These are phyloP conservation scores for Cercospora sojina DNA, from an alignment of 2,329 filamentous ascomycete genomes.

Conservation along the genomic window DNA sequence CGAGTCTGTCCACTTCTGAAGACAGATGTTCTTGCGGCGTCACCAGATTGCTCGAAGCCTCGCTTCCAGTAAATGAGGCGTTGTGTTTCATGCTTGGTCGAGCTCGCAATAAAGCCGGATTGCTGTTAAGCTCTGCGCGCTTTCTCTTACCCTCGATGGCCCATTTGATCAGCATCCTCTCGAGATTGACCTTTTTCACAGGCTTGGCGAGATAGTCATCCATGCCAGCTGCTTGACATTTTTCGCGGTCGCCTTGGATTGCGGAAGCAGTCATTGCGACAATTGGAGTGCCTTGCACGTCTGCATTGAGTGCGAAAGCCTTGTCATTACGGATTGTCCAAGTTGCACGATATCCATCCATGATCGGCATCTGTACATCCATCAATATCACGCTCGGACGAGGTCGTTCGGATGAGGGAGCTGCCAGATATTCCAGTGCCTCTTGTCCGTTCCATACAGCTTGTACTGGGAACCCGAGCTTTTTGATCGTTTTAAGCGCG, in stretches of 20 bases:
- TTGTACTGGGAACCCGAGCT: conserved; percentile 68
- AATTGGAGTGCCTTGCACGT: conserved; percentile 63
- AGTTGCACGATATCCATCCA: conserved; percentile 76
- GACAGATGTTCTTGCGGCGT: conserved; percentile 37
- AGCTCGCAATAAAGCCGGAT: conserved; percentile 13
- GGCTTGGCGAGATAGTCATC: conserved; percentile 72
- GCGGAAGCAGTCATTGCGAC: conserved; percentile 81
- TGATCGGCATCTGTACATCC: conserved; percentile 53
- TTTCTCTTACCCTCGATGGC: conserved; percentile 48
- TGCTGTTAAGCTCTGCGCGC: conserved; percentile 29
- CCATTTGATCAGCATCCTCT: conserved; percentile 72
- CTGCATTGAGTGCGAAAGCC: conserved; percentile 60
- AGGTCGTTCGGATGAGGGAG: conserved; percentile 44
- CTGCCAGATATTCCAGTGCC: conserved; percentile 67
- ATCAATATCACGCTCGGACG: conserved; percentile 70
- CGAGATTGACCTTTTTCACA: conserved; percentile 65
- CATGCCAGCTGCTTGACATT: conserved; percentile 72
- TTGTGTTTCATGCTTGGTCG: conserved; percentile 26
- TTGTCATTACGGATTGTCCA: conserved; percentile 68
- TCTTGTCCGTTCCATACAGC: conserved; percentile 78
- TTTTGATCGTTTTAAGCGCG: conserved; percentile 70
- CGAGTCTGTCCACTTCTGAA: conserved; percentile 37
- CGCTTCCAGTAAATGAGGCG: conserved; percentile 29
- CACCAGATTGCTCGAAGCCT: conserved; percentile 26
- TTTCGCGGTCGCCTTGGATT: conserved; percentile 73